phyloP scores from a whole-genome alignment of 371 early-diverging fungal species.

The Circinella umbellata region DNA sequence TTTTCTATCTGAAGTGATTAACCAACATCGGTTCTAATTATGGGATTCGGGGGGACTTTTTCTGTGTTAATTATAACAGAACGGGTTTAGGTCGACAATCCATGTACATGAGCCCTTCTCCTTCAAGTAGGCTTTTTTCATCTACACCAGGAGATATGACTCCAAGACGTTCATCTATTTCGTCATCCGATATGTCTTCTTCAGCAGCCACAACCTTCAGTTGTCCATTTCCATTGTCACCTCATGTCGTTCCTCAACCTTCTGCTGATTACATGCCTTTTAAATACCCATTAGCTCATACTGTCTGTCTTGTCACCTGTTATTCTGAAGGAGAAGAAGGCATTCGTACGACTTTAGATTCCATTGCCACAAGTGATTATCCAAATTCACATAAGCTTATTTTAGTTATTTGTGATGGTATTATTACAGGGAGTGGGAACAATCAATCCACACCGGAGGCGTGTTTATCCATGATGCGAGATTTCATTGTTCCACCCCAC shows the following conservation, averaged over 20 bases:
- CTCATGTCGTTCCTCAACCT: conserved; percentile 52
- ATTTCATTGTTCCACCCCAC: conserved; percentile 70
- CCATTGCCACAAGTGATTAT: conserved; percentile 91
- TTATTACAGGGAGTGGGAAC: conserved; percentile 86
- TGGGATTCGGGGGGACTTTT: background rate
- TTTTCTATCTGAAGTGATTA: background rate
- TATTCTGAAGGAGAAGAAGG: conserved; percentile 95
- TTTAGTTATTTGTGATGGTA: conserved; percentile 89
- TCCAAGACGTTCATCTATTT: conserved; percentile 18
- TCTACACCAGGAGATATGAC: conserved; percentile 15
- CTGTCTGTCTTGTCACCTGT: conserved; percentile 82
- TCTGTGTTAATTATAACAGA: background rate
- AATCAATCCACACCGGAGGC: conserved; percentile 80
- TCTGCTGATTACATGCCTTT: conserved; percentile 64
- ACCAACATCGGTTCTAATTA: background rate
- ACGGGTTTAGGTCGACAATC: background rate
- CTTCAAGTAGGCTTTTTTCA: conserved; percentile 16
- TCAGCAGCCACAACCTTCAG: conserved; percentile 7
- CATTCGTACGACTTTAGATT: conserved; percentile 93
- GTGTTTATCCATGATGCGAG: conserved; percentile 85
- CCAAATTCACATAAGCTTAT: conserved; percentile 92
- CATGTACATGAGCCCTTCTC: conserved; percentile 8
- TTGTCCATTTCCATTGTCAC: conserved; percentile 49
- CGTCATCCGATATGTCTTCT: conserved; percentile 15
- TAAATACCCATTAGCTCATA: conserved; percentile 75